Evolutionary conservation across 2,329 filamentous ascomycete species (phyloP).

Genomic region (Knufia fluminis): DNA sequence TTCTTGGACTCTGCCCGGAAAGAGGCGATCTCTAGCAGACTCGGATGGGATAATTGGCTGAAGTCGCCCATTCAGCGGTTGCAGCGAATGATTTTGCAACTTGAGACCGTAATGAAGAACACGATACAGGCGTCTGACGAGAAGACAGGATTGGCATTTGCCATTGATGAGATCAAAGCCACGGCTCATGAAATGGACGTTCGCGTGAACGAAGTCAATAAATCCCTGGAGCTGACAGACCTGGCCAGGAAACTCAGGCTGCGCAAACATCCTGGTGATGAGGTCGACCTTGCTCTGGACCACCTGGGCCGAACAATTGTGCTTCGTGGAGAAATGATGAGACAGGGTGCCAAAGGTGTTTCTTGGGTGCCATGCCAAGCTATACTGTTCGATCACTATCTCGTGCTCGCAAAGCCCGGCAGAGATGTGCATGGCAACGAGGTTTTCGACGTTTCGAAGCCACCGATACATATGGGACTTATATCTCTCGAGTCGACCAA

Average conservation of each 20-base stretch:
- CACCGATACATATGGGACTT: conserved; percentile 94
- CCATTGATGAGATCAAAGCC: conserved; percentile 82
- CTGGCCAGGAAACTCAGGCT: conserved; percentile 74
- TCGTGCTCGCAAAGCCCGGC: conserved; percentile 76
- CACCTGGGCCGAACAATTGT: conserved; percentile 89
- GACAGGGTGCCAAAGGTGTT: conserved; percentile 80
- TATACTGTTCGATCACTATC: conserved; percentile 90
- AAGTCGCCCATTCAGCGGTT: conserved; percentile 88
- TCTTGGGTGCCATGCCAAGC: conserved; percentile 91
- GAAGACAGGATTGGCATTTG: conserved; percentile 70
- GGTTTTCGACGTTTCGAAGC: conserved; percentile 88
- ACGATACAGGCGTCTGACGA: conserved; percentile 80
- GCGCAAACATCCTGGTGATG: conserved; percentile 73
- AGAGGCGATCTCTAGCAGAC: conserved; percentile 68
- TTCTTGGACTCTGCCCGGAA: conserved; percentile 75
- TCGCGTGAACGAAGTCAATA: conserved; percentile 83
- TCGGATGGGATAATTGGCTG: conserved; percentile 90
- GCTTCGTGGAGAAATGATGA: conserved; percentile 77
- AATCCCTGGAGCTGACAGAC: conserved; percentile 82
- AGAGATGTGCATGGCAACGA: conserved; percentile 47
- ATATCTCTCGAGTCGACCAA: conserved; percentile 85
- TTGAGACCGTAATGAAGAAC: conserved; percentile 74
- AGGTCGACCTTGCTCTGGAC: conserved; percentile 77
- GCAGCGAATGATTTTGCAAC: conserved; percentile 77
- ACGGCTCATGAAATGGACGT: conserved; percentile 87